Evolutionary conservation across 164 flowering plant species (phyloP).

Genomic region (Chloranthus sessilifolius): DNA sequence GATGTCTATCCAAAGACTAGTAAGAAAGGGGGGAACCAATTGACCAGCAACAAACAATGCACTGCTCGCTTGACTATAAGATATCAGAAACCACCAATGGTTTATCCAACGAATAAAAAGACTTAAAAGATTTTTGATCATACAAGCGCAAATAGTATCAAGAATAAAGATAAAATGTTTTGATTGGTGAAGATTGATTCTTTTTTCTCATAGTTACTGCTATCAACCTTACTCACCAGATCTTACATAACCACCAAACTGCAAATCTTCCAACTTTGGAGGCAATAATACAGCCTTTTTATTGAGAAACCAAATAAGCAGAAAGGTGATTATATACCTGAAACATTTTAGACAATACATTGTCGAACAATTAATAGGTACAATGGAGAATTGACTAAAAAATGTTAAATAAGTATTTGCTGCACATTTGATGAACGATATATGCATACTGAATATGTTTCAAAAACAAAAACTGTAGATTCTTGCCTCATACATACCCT

Average conservation of each 20-base stretch:
- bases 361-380: conserved; percentile 2
- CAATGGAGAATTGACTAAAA: not conserved
- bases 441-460: not conserved
- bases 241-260: conserved; percentile 75
- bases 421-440: no score
- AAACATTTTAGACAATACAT: conserved; percentile 14
- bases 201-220: no score
- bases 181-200: no score
- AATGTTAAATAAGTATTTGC: not conserved
- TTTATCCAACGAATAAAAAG: no score
- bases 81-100: no score
- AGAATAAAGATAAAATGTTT: no score
- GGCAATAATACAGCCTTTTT: conserved; percentile 68
- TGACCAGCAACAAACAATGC: no score
- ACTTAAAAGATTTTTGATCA: no score
- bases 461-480: not conserved
- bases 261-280: conserved; percentile 67
- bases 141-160: no score
- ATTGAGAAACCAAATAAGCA: conserved; percentile 70
- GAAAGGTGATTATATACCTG: conserved; percentile 65
- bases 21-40: no score
- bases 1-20: no score
- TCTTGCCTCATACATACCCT: not conserved
- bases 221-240: conserved; percentile 55
- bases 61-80: no score